Evolutionary conservation across 202 grass and related monocot genomes (phyloP), one percentile per base, ranked within the genome.

Genomic region (Setaria italica): DNA sequence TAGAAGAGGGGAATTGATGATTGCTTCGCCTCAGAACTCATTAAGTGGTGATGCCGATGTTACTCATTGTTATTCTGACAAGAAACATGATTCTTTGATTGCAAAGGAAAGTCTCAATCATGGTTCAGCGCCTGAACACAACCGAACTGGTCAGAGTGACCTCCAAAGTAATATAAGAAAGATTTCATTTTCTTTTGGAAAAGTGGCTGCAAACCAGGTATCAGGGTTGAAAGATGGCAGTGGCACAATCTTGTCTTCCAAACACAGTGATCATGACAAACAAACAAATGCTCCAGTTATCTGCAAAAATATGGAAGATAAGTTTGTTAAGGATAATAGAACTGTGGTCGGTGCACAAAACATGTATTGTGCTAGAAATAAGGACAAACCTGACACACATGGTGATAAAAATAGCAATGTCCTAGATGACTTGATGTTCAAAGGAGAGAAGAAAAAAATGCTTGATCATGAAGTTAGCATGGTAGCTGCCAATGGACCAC

Each of bases 211-310:
- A 65, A 65, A 35, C 32, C 62, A 65, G 32, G 62, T 65, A 37
- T 65, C 32, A 35, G 32, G 62, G 62, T 65, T 65, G 62, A 35
- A 65, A 65, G 30, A 8, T 65, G 30, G 30, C 14, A 32, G 48
- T 19, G 48, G 29, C 0, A 14, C 6, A 53, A 51, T 34, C 48
- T 34, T 53, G 2, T 74, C 70, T 74, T 19, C 29, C 70, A 74
- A 34, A 53, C 47, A 34, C 70, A 74, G 6, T 32, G 47, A 74
- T 74, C 70, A 53, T 7, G 70, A 53, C 47, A 53, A 74, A 17
- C 47, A 50, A 11, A 12, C 46, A 72, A 8, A 32, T 10, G 7
- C 70, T 53, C 7, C 47, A 74, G 70, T 53, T 74, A 29, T 49
- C 47, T 53, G 70, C 30, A 33, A 74, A 17, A 74, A 19, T 74